These are phyloP conservation scores for Stachybotrys chartarum DNA, from an alignment of 2,329 filamentous ascomycete genomes.

Conservation along the genomic window DNA sequence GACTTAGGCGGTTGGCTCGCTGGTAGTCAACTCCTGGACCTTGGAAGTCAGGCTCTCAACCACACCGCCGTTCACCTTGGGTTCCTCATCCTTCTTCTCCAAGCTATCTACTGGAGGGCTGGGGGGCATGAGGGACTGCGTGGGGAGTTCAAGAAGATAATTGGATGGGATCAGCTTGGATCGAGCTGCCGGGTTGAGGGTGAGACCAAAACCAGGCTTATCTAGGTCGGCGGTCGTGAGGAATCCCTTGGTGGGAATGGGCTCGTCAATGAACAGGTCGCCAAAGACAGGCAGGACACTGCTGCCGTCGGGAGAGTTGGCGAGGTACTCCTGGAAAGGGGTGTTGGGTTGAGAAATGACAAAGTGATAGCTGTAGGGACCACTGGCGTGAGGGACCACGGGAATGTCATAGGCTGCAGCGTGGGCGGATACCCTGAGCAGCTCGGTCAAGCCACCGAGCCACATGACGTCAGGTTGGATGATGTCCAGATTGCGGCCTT, in stretches of 20 bases:
- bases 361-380: slow-evolving; percentile 93
- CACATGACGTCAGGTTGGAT: slow-evolving; percentile 97
- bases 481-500: slow-evolving; percentile 87
- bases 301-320: slow-evolving; percentile 86
- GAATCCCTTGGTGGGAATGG: slow-evolving; percentile 76
- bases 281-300: slow-evolving; percentile 88
- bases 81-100: slow-evolving; percentile 7
- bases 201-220: slow-evolving; percentile 85
- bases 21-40: slow-evolving; percentile 24
- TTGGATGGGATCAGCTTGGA: slow-evolving; percentile 68
- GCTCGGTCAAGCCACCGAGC: slow-evolving; percentile 87
- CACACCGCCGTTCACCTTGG: slow-evolving; percentile 12
- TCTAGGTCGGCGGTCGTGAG: slow-evolving; percentile 74
- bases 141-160: slow-evolving; percentile 59
- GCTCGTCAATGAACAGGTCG: slow-evolving; percentile 83
- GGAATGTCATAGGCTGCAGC: slow-evolving; percentile 90
- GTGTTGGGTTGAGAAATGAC: slow-evolving; percentile 89
- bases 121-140: slow-evolving; percentile 32
- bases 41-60: slow-evolving; percentile 24
- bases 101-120: slow-evolving; percentile 15
- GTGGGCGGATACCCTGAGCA: slow-evolving; percentile 82
- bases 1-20: not conserved
- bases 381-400: slow-evolving; percentile 89
- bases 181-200: slow-evolving; percentile 68
- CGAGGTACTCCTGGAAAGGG: slow-evolving; percentile 93